Conservation (phyloP, 495 filamentous ascomycete species). For the Endocarpon pusillum region DNA sequence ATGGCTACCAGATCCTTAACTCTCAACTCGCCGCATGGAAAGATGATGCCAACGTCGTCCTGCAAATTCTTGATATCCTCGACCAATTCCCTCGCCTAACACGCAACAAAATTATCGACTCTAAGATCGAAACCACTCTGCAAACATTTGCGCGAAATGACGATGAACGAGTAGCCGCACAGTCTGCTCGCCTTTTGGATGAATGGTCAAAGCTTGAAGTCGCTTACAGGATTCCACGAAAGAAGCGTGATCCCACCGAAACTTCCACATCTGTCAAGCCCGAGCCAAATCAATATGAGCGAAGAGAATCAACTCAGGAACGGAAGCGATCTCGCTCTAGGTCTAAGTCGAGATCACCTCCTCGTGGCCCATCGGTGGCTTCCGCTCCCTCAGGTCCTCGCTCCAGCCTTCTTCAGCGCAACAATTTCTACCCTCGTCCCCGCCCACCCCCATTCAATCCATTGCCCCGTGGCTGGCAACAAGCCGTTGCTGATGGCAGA, state of each 20-base stretch:
- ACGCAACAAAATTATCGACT: slow-evolving; percentile 92
- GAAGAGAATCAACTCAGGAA: slow-evolving; percentile 45
- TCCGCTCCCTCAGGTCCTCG: slow-evolving; percentile 47
- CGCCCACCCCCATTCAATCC: slow-evolving; percentile 32
- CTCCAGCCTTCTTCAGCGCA: slow-evolving; percentile 44
- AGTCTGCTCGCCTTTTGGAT: slow-evolving; percentile 55
- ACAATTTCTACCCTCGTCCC: slow-evolving; percentile 40
- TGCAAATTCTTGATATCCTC: slow-evolving; percentile 82
- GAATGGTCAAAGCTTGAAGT: slow-evolving; percentile 81
- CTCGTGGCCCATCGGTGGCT: slow-evolving; percentile 32
- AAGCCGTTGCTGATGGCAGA: slow-evolving; percentile 47
- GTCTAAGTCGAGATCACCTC: slow-evolving; percentile 34
- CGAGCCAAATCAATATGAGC: slow-evolving; percentile 41
- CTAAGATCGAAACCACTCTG: slow-evolving; percentile 81
- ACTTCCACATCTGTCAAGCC: slow-evolving; percentile 22
- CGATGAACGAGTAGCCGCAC: slow-evolving; percentile 56
- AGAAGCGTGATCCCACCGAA: slow-evolving; percentile 42
- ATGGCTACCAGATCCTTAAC: slow-evolving; percentile 90
- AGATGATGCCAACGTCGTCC: slow-evolving; percentile 71
- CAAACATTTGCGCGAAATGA: slow-evolving; percentile 46
- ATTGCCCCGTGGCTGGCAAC: slow-evolving; percentile 69
- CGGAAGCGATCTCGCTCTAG: slow-evolving; percentile 33
- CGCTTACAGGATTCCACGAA: slow-evolving; percentile 89
- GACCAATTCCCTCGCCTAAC: slow-evolving; percentile 79
- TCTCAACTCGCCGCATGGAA: slow-evolving; percentile 67